phyloP scores from a whole-genome alignment of 1,139 yeast genomes.

The Kurtzmaniella quercitrusa region DNA sequence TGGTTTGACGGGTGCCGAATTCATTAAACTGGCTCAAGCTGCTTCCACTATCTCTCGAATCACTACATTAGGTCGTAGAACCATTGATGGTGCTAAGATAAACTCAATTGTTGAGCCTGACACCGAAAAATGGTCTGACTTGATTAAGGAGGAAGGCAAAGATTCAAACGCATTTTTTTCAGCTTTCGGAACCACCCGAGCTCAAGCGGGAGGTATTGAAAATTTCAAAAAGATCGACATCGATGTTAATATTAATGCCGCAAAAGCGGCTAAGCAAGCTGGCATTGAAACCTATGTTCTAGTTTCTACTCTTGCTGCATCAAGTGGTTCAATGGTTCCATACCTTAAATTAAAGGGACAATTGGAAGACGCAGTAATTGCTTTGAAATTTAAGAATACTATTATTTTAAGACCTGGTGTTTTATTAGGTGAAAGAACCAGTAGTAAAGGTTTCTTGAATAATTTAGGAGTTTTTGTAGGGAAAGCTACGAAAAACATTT shows the following conservation, averaged over 20 bases:
- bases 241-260: conserved; percentile 60
- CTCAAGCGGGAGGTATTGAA: conserved; percentile 59
- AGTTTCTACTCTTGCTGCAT: conserved; percentile 60
- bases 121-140: conserved; percentile 36
- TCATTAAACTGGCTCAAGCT: conserved; percentile 34
- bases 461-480: conserved; percentile 26
- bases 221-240: conserved; percentile 66
- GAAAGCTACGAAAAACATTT: conserved; percentile 26
- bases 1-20: conserved; percentile 53
- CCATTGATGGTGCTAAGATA: conserved; percentile 18
- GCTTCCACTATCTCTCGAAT: conserved; percentile 29
- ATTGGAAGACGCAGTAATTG: conserved; percentile 55
- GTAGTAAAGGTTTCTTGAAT: conserved; percentile 32
- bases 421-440: conserved; percentile 57
- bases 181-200: conserved; percentile 73
- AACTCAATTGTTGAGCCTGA: conserved; percentile 33
- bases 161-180: conserved; percentile 42
- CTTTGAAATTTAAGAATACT: conserved; percentile 59
- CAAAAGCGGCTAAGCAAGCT: conserved; percentile 63
- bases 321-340: conserved; percentile 45
- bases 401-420: conserved; percentile 70
- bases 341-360: conserved; percentile 62
- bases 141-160: conserved; percentile 13
- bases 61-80: conserved; percentile 44
- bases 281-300: conserved; percentile 64